Percentiles rank a stretch among this genome's conserved stretches.
Conservation (phyloP, 345 rosid genomes). For the Populus ilicifolia region DNA sequence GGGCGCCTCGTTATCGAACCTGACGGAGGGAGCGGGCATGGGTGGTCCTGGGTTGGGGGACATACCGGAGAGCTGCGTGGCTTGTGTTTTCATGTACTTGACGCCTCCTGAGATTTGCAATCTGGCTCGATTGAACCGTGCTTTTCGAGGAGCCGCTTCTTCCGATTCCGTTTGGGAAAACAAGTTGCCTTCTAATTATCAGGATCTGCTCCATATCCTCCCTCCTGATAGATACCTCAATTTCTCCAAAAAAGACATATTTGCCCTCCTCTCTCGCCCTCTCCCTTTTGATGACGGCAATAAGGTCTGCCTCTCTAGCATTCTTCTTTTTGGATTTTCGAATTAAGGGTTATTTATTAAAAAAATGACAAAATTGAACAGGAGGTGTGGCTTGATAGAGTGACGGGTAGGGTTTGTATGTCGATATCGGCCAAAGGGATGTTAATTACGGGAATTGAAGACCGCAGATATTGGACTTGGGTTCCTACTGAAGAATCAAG, state of each 20-base stretch:
- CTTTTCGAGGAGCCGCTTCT: conserved; percentile 88
- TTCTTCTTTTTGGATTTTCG: not conserved
- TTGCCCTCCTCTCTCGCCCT: conserved; percentile 78
- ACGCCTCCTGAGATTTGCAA: conserved; percentile 98
- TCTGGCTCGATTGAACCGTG: conserved; percentile 68
- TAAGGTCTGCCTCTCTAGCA: conserved; percentile 43
- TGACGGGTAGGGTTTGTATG: conserved; percentile 82
- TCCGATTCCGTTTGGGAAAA: conserved; percentile 90
- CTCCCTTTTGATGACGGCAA: conserved; percentile 64
- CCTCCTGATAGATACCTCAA: conserved; percentile 62
- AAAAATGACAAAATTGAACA: conserved; percentile 18
- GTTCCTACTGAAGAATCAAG: conserved; percentile 89
- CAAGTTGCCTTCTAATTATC: conserved; percentile 76
- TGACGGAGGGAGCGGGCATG: conserved; percentile 50
- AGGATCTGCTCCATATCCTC: conserved; percentile 76
- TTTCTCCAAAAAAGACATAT: conserved; percentile 71
- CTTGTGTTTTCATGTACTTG: conserved; percentile 71
- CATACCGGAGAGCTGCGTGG: conserved; percentile 93
- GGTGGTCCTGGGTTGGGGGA: conserved; percentile 74
- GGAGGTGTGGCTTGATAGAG: conserved; percentile 93
- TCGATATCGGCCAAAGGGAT: conserved; percentile 81
- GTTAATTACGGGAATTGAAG: conserved; percentile 92
- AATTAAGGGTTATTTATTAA: not conserved
- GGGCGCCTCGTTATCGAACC: conserved; percentile 85
- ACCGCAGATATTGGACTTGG: conserved; percentile 97